Base-by-base conservation (phyloP, 225 moss, liverwort and hornwort species). In the Rhytidiadelphus loreus region DNA sequence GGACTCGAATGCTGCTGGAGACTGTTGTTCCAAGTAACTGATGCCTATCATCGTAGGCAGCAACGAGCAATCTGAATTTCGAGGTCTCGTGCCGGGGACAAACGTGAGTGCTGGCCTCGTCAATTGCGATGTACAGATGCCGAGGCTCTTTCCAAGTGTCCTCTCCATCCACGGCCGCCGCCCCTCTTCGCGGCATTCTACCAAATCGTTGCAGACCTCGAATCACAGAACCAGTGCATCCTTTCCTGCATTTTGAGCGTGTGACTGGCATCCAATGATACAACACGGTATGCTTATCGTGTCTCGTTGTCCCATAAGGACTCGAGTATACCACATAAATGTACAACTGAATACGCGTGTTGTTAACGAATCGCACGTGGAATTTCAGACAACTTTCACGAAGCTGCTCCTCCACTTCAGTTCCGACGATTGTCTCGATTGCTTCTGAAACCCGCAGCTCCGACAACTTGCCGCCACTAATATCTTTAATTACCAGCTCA, bases 131-230 rank as follows among this genome's bases (percentile, higher is more conserved):
- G 85, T 99, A 99, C 65, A 99, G 84, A 90, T 99, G 99, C 62
- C 97, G 95, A 78, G 99, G 99, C 61, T 99, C 97, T 85, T 99
- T 99, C 99, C 99, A 99, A 52, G 96, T 97, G 92, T 99, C 99
- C 92, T 99, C 99, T 32, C 96, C 99, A 73, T 95, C 96, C 85
- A 93, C 88, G 77, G 96, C 94, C n/a, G 94, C 94, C 25, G 95
- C 95, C 73, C 95, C 96, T 91, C 99, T 91, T 89, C 99, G 93
- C 41, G 99, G 99, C 99, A 99, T 99, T 89, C 97, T 94, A 76
- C 99, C 99, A 88, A 99, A 99, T 69, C 99, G 90, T 87, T 99
- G 99, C 79, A 99, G 96, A 78, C 99, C 99, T 84, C 99, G 96
- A 90, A 99, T 97, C 53, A 99, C 96, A 23, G 99, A 95, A 77